Percentiles rank a stretch among this genome's conserved stretches.
phyloP scores from a whole-genome alignment of 1,139 yeast species.

The Yamadazyma diddensiae region DNA sequence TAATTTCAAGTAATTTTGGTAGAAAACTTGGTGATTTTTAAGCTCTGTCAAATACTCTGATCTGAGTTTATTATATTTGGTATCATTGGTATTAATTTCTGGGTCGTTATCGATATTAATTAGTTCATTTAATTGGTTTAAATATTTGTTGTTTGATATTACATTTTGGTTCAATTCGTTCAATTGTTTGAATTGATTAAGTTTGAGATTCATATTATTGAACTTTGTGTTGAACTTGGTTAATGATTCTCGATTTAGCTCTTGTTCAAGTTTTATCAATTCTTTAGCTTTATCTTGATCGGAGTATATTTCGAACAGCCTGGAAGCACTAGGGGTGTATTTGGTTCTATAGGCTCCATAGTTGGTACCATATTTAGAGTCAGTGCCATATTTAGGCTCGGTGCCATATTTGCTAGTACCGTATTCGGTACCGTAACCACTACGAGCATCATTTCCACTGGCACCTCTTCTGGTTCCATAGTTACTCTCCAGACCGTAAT shows the following conservation, averaged over 20 bases:
- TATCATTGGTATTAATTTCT: conserved; percentile 3
- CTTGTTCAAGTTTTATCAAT: conserved; percentile 5
- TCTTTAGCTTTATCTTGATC: not conserved
- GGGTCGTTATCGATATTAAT: conserved; percentile 18
- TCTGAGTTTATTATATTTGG: conserved; percentile 29
- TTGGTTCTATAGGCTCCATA: no score
- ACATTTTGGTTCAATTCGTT: conserved; percentile 15
- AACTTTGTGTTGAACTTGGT: conserved; percentile 9
- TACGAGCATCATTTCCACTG: no score
- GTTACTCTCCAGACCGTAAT: no score
- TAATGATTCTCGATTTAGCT: conserved; percentile 15
- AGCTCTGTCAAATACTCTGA: conserved; percentile 32
- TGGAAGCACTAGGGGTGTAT: conserved; percentile 1
- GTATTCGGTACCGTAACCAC: no score
- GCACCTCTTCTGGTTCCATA: no score
- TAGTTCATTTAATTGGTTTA: conserved; percentile 21
- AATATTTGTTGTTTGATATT: conserved; percentile 20
- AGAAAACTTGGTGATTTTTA: conserved; percentile 26
- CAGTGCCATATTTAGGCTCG: no score
- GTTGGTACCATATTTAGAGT: no score
- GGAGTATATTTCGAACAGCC: conserved; percentile 1
- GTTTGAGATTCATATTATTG: conserved; percentile 7
- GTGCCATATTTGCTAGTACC: no score
- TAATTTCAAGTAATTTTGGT: conserved; percentile 38
- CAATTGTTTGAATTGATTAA: conserved; percentile 11